Evolutionary conservation across 352 stramenopile species (phyloP), one percentile per base, ranked within the genome.

Genomic region (Phytophthora uliginosa): DNA sequence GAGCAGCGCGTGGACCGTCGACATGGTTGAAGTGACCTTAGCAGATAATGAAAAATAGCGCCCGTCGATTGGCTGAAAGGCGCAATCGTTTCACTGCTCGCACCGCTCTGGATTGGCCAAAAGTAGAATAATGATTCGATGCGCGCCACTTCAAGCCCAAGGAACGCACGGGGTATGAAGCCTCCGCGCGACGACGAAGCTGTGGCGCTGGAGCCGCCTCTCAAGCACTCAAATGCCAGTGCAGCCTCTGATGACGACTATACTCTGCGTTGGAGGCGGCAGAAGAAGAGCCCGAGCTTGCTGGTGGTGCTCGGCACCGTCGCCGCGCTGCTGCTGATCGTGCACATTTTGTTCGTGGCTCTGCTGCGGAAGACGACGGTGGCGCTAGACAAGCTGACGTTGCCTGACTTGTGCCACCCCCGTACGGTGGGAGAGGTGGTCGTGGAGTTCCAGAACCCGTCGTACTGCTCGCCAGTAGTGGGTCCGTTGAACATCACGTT

Each of bases 401-500:
- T 96, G 10, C 86, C 89, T 2, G 89, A 96, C 24, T 58, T 96
- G 53, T 96, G 89, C 58, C 86, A 94, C 61, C 50, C 54, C 15
- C 71, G 73, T 15, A 88, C 82, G 20, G 58, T 77, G 6, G 89
- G 87, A 22, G 76, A 86, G 33, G 62, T 88, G 26, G 64, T 92
- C 17, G 24, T 96, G 38, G 68, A 83, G 60, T 85, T 94, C 61
- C 66, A 86, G 28, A 96, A 96, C 58, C 89, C 89, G 61, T 95
- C 87, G 34, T 95, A 93, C 57, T 96, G 89, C 67, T 79, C 82
- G 33, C 89, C 89, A 0, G 69, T 79, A 4, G 65, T 96, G 33
- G 86, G 87, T 0, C 78, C 85, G n/a, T 47, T 94, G 50, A 72
- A 73, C 31, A 65, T 93, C 36, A 82, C 66, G 7, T 82, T 95